Conservation (phyloP, 2,329 filamentous ascomycete species). For the Geosmithia putterillii region DNA sequence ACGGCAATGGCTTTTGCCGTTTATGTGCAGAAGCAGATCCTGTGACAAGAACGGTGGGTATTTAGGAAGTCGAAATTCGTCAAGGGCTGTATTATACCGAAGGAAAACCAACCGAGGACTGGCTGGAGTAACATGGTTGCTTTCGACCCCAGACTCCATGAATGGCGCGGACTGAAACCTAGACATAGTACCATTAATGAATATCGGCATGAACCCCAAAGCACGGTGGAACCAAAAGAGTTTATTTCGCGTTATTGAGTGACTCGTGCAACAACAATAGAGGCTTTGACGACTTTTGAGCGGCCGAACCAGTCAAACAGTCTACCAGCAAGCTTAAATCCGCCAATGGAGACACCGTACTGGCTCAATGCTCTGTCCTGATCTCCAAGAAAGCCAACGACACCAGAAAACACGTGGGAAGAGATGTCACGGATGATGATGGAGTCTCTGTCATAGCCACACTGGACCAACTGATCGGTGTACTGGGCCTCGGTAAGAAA, state of each 20-base stretch:
- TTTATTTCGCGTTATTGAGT: not conserved
- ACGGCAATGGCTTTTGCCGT: not conserved
- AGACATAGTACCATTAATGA: not conserved
- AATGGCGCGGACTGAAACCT: not conserved
- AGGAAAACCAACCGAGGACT: not conserved
- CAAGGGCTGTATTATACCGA: not conserved
- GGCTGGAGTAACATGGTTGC: not conserved
- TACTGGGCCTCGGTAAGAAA: slow-evolving; percentile 35
- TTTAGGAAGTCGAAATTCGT: not conserved
- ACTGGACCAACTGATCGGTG: slow-evolving; percentile 25
- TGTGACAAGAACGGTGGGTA: not conserved
- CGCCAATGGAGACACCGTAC: slow-evolving; percentile 22
- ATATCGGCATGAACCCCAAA: not conserved
- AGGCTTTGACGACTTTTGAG: slow-evolving; percentile 19
- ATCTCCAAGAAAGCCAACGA: slow-evolving; percentile 28
- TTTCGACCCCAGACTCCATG: not conserved
- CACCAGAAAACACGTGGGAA: slow-evolving; percentile 35
- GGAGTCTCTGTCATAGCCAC: slow-evolving; percentile 28
- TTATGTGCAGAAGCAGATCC: not conserved
- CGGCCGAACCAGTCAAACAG: slow-evolving; percentile 25
- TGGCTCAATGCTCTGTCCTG: slow-evolving; percentile 18
- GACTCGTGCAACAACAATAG: slow-evolving; percentile 17
- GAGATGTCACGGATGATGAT: slow-evolving; percentile 38
- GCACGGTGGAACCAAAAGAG: not conserved
- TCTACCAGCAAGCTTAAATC: slow-evolving; percentile 21